Percentiles rank a stretch among this genome's conserved stretches.
Evolutionary conservation across 495 filamentous ascomycete genomes (phyloP).

Genomic region (Penicillium crystallinum): DNA sequence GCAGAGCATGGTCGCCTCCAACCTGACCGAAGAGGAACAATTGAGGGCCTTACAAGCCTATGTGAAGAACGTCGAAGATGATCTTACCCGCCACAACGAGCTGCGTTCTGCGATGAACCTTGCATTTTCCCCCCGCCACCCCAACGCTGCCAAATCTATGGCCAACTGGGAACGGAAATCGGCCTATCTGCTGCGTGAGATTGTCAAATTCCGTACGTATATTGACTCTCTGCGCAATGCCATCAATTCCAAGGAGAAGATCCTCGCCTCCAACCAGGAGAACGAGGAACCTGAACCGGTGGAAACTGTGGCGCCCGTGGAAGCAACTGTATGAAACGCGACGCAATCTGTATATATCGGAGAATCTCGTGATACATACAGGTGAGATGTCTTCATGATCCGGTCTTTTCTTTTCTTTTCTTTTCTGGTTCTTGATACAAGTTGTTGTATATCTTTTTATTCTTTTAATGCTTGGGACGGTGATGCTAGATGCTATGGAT

Average conservation of each 20-base stretch:
- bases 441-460: too few species aligned
- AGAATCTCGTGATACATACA: not conserved
- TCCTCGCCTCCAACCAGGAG: slow-evolving; percentile 28
- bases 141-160: slow-evolving; percentile 77
- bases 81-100: slow-evolving; percentile 81
- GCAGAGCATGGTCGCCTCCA: slow-evolving; percentile 81
- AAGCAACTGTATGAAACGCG: too few species aligned
- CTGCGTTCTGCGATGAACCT: slow-evolving; percentile 77
- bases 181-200: slow-evolving; percentile 85
- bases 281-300: slow-evolving; percentile 3
- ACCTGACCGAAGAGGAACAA: slow-evolving; percentile 73
- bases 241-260: slow-evolving; percentile 51
- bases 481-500: slow-evolving; percentile 26
- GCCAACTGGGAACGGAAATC: slow-evolving; percentile 96
- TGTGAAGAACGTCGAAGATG: slow-evolving; percentile 79
- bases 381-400: too few species aligned
- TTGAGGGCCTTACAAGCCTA: slow-evolving; percentile 68
- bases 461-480: slow-evolving; percentile 20
- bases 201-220: slow-evolving; percentile 93
- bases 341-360: too few species aligned
- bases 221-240: slow-evolving; percentile 71
- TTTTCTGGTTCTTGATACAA: slow-evolving; percentile 1
- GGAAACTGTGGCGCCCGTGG: too few species aligned
- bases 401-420: not conserved
- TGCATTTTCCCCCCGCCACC: slow-evolving; percentile 82